A percentile compares a stretch with the other conserved stretches of the same genome.
Evolutionary conservation across 2,329 filamentous ascomycete species (phyloP).

Genomic region (Pseudopithomyces maydicus): DNA sequence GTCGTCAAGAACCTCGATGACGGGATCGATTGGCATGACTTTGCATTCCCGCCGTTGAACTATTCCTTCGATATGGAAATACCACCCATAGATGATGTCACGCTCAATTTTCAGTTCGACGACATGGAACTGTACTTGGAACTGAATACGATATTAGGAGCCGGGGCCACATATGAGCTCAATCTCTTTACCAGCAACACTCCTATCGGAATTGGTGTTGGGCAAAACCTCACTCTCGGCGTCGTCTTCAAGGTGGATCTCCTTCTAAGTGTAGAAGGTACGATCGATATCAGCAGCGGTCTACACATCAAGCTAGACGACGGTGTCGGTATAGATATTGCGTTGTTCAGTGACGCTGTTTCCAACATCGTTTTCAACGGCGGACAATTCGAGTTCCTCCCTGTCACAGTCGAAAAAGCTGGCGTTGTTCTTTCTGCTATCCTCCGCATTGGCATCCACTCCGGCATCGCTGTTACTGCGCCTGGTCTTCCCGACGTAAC

Average conservation of each 20-base stretch:
- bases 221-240: constrained; percentile 50
- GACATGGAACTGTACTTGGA: constrained; percentile 59
- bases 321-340: constrained; percentile 54
- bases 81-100: constrained; percentile 49
- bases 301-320: constrained; percentile 63
- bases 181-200: constrained; percentile 56
- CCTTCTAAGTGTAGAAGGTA: constrained; percentile 54
- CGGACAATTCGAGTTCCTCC: constrained; percentile 62
- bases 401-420: constrained; percentile 56
- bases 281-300: constrained; percentile 58
- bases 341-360: constrained; percentile 57
- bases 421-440: constrained; percentile 53
- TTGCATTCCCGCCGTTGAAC: constrained; percentile 24
- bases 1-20: constrained; percentile 21
- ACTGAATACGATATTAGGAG: constrained; percentile 51
- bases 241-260: constrained; percentile 58
- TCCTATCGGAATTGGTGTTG: constrained; percentile 49
- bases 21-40: constrained; percentile 23
- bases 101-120: constrained; percentile 56
- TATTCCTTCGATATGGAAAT: constrained; percentile 47
- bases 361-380: constrained; percentile 56
- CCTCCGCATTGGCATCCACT: constrained; percentile 54
- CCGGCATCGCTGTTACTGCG: constrained; percentile 39
- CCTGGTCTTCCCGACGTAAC: constrained; percentile 1
- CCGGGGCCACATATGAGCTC: constrained; percentile 50